These are phyloP conservation scores for Aspergillus sp. DNA, from an alignment of 2,329 filamentous ascomycete species.

Conservation along the genomic window DNA sequence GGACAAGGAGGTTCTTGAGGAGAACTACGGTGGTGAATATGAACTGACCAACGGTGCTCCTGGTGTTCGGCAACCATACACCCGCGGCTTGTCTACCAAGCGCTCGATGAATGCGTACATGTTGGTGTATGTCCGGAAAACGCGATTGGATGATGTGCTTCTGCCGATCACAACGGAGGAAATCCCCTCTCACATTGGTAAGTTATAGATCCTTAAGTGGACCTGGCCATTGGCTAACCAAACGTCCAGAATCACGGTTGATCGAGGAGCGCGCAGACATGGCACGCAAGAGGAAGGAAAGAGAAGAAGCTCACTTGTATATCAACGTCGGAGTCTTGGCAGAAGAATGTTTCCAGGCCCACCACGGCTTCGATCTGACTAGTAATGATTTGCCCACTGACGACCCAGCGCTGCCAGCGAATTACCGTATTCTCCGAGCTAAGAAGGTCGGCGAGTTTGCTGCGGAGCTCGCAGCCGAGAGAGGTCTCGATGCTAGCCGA, in stretches of 20 bases:
- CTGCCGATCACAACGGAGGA: constrained; percentile 73
- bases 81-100: constrained; percentile 63
- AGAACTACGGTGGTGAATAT: constrained; percentile 94
- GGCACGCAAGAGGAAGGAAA: constrained; percentile 79
- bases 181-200: constrained; percentile 78
- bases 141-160: constrained; percentile 77
- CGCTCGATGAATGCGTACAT: constrained; percentile 90
- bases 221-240: background rate
- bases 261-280: constrained; percentile 76
- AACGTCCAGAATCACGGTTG: constrained; percentile 62
- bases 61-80: constrained; percentile 64
- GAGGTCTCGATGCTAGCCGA: constrained; percentile 64
- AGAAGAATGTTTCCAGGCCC: constrained; percentile 74
- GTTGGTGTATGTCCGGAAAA: constrained; percentile 94
- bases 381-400: constrained; percentile 61
- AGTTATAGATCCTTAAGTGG: constrained; percentile 23
- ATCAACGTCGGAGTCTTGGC: constrained; percentile 80
- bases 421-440: constrained; percentile 72
- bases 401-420: constrained; percentile 69
- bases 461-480: constrained; percentile 67
- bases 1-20: constrained; percentile 85
- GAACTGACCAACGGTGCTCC: constrained; percentile 56
- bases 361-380: constrained; percentile 81
- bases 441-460: constrained; percentile 76
- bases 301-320: constrained; percentile 92